Evolutionary conservation across 345 rosid species (phyloP).

Genomic region (Aquilaria malaccensis): DNA sequence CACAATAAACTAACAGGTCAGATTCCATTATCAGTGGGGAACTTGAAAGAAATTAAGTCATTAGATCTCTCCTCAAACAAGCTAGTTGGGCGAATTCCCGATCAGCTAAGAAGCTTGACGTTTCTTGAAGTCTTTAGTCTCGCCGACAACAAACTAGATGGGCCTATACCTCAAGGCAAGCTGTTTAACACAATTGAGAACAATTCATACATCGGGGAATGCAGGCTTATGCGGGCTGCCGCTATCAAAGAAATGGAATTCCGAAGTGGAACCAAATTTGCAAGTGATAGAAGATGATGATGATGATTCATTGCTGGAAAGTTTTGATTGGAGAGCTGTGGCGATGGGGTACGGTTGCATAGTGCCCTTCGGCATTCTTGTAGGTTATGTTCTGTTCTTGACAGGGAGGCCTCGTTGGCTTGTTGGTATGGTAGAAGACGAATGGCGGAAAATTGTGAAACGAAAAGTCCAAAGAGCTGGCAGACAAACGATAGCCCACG

Average conservation of each 20-base stretch:
- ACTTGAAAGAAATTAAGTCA: conserved; percentile 5
- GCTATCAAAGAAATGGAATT: background rate
- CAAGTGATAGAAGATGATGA: too few relatives aligned
- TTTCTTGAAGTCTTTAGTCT: background rate
- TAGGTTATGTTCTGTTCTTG: too few relatives aligned
- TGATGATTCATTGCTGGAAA: background rate
- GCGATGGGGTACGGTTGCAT: too few relatives aligned
- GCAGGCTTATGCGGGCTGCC: conserved; percentile 7
- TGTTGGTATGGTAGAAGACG: too few relatives aligned
- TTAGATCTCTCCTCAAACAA: conserved; percentile 18
- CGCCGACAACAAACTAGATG: background rate
- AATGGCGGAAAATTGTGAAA: background rate
- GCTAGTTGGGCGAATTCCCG: conserved; percentile 11
- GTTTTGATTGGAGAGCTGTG: background rate
- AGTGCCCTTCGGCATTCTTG: too few relatives aligned
- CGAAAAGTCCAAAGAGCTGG: too few relatives aligned
- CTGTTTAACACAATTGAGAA: background rate
- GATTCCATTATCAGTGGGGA: conserved; percentile 1
- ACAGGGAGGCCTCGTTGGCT: too few relatives aligned
- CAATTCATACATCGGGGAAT: background rate
- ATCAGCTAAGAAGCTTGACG: background rate
- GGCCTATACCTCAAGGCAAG: conserved; percentile 4
- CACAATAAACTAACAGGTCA: conserved; percentile 6
- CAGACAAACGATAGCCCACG: too few relatives aligned
- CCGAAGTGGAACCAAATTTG: background rate